Evolutionary conservation across 2,329 filamentous ascomycete species (phyloP), one percentile per base, ranked within the genome.

Genomic region (Hansfordia pulvinata): DNA sequence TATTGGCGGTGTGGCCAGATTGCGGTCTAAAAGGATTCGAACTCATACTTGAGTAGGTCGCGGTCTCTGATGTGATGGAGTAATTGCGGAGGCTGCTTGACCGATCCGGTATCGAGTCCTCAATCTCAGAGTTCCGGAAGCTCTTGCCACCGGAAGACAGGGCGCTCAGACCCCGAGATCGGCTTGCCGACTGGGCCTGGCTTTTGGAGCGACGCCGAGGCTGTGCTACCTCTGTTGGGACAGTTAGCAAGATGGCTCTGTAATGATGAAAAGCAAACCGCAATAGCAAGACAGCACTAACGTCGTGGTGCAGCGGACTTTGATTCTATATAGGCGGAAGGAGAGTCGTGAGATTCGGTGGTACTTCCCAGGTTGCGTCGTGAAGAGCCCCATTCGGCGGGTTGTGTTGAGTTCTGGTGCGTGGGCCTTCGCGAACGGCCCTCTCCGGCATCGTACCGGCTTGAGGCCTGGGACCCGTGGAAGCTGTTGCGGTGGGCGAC

Each of bases 1-100:
- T 64, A 16, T 51, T 54, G 7, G 54, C 49, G 0, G 60, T 63
- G 29, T 60, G 55, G 14, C 47, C 50, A 3, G 59, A 62, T 16
- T 48, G 47, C 1, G 57, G 54, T 2, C 54, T 40, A n/a, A 52
- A 53, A 4, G 44, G 43, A 23, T 53, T 56, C 10, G 57, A 60
- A 28, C 53, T 54, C 14, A 45, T 38, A 26, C 52, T 57, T 4
- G 56, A 58, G 10, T 47, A 43, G 3, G 42, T 51, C 25, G 50
- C 53, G 4, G 57, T 56, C 7, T 54, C 45, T 0, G 58, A 60
- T 2, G 56, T 54, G 8, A 55, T 40, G 4, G 59, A 62, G 46
- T 48, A 56, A 11, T 52, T 50, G 4, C 50, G 47, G 3, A 53
- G 31, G 23, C 50, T 56, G 41, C 55, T 44, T 27, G 49, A 47